Percentiles rank a stretch among this genome's conserved stretches.
Evolutionary conservation across 371 early-diverging fungal species (phyloP).

Genomic region (Blakeslea trispora): DNA sequence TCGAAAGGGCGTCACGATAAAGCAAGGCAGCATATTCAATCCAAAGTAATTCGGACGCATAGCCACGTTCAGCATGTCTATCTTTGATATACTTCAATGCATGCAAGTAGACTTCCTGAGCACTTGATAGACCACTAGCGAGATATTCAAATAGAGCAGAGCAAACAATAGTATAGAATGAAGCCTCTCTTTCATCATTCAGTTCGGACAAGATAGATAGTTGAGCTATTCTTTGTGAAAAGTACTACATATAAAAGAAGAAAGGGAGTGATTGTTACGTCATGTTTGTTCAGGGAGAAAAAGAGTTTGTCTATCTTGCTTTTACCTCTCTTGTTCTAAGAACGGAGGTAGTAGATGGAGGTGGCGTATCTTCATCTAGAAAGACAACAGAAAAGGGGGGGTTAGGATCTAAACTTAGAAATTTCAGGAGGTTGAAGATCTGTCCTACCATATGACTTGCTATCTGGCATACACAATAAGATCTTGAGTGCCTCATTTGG

Average conservation of each 20-base stretch:
- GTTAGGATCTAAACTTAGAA: background rate
- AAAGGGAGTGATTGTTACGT: background rate
- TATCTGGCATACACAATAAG: slow-evolving; percentile 42
- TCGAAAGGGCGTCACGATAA: slow-evolving; percentile 39
- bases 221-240: slow-evolving; percentile 31
- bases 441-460: slow-evolving; percentile 27
- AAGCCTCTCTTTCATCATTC: slow-evolving; percentile 32
- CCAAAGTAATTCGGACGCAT: slow-evolving; percentile 45
- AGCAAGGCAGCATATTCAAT: slow-evolving; percentile 47
- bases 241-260: slow-evolving; percentile 21
- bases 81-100: slow-evolving; percentile 43
- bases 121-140: slow-evolving; percentile 48
- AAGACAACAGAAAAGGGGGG: background rate
- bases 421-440: no score
- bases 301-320: background rate
- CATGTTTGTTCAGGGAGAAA: slow-evolving; percentile 13
- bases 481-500: slow-evolving; percentile 53
- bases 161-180: slow-evolving; percentile 46
- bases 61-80: slow-evolving; percentile 43
- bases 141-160: slow-evolving; percentile 62
- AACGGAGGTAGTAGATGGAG: slow-evolving; percentile 36
- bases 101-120: slow-evolving; percentile 50
- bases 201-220: slow-evolving; percentile 27
- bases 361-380: slow-evolving; percentile 23
- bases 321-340: slow-evolving; percentile 54